These are phyloP conservation scores for Solanum etuberosum DNA, from an alignment of 257 asterid genomes.

Conservation along the genomic window DNA sequence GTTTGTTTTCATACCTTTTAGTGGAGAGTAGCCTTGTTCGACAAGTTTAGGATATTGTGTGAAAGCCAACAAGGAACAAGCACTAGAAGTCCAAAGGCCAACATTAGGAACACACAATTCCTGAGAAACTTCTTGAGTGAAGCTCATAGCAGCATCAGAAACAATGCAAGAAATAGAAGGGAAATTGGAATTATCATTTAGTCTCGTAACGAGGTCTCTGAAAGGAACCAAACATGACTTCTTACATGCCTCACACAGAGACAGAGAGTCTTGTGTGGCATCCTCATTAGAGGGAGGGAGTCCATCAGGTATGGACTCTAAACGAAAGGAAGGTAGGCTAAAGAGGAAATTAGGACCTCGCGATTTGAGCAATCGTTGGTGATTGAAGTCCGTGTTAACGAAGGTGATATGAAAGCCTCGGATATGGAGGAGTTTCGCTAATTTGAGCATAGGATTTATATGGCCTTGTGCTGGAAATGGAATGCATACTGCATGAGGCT, in stretches of 20 bases:
- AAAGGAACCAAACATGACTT: slow-evolving; percentile 8
- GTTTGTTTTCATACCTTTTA: slow-evolving; percentile 5
- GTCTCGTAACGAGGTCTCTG: slow-evolving; percentile 2
- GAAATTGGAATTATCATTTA: not conserved
- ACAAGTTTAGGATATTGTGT: slow-evolving; percentile 5
- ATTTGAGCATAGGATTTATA: slow-evolving; percentile 22
- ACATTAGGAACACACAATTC: slow-evolving; percentile 6
- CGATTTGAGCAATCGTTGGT: not conserved
- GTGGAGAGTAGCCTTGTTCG: slow-evolving; percentile 3
- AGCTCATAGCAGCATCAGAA: slow-evolving; percentile 13
- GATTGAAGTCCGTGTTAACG: slow-evolving; percentile 15
- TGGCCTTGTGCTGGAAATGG: slow-evolving; percentile 32
- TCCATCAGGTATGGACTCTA: slow-evolving; percentile 21
- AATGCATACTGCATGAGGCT: slow-evolving; percentile 16
- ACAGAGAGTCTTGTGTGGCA: slow-evolving; percentile 4
- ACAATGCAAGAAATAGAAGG: slow-evolving; percentile 13
- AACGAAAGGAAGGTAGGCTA: slow-evolving; percentile 5
- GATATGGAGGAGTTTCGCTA: slow-evolving; percentile 17
- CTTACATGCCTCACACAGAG: slow-evolving; percentile 6
- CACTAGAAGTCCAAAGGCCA: slow-evolving; percentile 13
- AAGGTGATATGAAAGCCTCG: slow-evolving; percentile 25
- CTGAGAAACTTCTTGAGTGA: slow-evolving; percentile 3
- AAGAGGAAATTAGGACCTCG: not conserved
- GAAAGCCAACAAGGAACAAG: slow-evolving; percentile 6
- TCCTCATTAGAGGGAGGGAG: slow-evolving; percentile 13